Percentiles rank a stretch among this genome's conserved stretches.
Conservation (phyloP, 2,329 filamentous ascomycete genomes). For the Colletotrichum tropicicola region DNA sequence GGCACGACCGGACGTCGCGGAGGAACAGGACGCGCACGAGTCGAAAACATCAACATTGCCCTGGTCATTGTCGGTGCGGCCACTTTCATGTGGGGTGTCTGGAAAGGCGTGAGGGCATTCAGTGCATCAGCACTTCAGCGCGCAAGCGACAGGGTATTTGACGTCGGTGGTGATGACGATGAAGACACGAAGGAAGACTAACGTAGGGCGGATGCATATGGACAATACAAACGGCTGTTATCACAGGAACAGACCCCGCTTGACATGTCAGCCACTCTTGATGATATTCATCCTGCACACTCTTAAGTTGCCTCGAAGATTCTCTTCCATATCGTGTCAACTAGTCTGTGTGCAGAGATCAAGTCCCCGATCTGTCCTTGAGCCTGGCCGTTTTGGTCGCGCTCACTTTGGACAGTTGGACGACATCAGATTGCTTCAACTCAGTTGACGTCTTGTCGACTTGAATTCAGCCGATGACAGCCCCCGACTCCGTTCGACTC, state of each 20-base stretch:
- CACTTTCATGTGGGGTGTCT: constrained; percentile 85
- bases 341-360: constrained; percentile 97
- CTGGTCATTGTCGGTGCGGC: constrained; percentile 82
- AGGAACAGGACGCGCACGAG: constrained; percentile 76
- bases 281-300: constrained; percentile 71
- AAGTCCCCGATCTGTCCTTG: constrained; percentile 55
- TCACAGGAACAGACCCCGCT: constrained; percentile 21
- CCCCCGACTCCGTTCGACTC: neutral
- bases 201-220: constrained; percentile 12
- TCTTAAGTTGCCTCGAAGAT: constrained; percentile 93
- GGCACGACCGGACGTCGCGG: constrained; percentile 62
- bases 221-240: constrained; percentile 22
- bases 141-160: constrained; percentile 82
- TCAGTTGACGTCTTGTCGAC: constrained; percentile 13
- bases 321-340: constrained; percentile 85
- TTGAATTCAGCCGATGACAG: constrained; percentile 12
- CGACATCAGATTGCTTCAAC: constrained; percentile 26
- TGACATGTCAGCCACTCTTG: constrained; percentile 15
- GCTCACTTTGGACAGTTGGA: constrained; percentile 34
- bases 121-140: constrained; percentile 78
- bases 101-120: constrained; percentile 81
- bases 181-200: constrained; percentile 49
- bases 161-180: constrained; percentile 73
- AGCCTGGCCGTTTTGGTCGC: constrained; percentile 61
- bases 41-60: constrained; percentile 81